phyloP scores from a whole-genome alignment of 2,329 filamentous ascomycete genomes.

The Cercospora zeae-maydis region DNA sequence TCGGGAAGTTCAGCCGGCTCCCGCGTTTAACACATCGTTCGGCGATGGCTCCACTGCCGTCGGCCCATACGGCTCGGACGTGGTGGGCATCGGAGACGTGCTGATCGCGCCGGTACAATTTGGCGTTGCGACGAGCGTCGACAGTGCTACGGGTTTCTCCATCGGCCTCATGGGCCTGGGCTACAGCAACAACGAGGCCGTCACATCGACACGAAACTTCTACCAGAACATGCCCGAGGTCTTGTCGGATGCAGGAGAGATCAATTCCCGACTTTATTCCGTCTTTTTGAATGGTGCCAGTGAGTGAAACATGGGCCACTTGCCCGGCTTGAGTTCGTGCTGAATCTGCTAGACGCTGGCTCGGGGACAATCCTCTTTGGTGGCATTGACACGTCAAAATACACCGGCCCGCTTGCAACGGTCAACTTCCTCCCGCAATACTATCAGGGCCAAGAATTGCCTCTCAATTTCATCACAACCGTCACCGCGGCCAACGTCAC shows the following conservation, averaged over 20 bases:
- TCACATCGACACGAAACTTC: constrained; percentile 12
- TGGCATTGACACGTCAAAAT: constrained; percentile 35
- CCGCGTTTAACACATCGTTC: constrained; percentile 31
- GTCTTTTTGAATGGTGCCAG: constrained; percentile 34
- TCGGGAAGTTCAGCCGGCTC: constrained; percentile 22
- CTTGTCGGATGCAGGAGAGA: constrained; percentile 31
- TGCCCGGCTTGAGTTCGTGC: neutral
- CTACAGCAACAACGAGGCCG: constrained; percentile 32
- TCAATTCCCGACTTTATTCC: constrained; percentile 34
- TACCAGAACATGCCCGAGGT: constrained; percentile 36
- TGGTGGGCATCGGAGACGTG: constrained; percentile 32
- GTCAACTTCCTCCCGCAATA: constrained; percentile 31
- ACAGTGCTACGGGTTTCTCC: constrained; percentile 31
- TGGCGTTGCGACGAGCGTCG: constrained; percentile 30
- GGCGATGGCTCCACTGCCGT: constrained; percentile 30
- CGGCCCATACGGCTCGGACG: constrained; percentile 32
- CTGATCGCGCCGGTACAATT: constrained; percentile 32
- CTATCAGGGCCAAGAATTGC: constrained; percentile 9
- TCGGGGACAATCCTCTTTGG: constrained; percentile 37
- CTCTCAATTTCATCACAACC: constrained; percentile 31
- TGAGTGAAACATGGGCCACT: neutral
- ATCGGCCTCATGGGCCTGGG: constrained; percentile 35
- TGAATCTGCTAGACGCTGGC: constrained; percentile 10
- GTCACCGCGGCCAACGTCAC: constrained; percentile 29
- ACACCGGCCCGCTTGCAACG: constrained; percentile 32